phyloP scores from a whole-genome alignment of 1,139 yeast species.

The Zygosaccharomyces pseudobailii region DNA sequence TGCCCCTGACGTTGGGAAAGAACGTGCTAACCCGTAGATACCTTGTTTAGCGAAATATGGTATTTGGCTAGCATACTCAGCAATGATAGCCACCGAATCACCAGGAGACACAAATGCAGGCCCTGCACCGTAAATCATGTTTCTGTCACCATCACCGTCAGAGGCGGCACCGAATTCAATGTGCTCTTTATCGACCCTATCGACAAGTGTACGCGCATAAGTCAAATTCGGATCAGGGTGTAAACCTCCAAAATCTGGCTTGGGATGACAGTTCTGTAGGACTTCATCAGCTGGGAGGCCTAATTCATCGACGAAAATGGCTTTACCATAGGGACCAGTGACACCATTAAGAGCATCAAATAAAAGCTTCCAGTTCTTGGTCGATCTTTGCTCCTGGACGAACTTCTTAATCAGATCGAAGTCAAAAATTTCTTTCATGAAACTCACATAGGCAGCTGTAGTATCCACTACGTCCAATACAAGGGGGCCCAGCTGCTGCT shows the following conservation, averaged over 20 bases:
- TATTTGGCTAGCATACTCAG: conserved; percentile 80
- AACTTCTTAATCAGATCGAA: conserved; percentile 75
- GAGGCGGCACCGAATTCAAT: conserved; percentile 97
- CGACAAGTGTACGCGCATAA: conserved; percentile 84
- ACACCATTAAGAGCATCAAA: conserved; percentile 94
- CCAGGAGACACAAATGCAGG: conserved; percentile 96
- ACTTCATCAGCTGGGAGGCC: conserved; percentile 61
- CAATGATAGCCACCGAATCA: conserved; percentile 95
- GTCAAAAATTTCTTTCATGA: conserved; percentile 85
- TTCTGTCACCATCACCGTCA: conserved; percentile 98
- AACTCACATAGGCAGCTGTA: conserved; percentile 67
- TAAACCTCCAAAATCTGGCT: conserved; percentile 92
- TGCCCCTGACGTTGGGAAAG: conserved; percentile 97
- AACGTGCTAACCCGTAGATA: conserved; percentile 90
- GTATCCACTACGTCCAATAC: conserved; percentile 80
- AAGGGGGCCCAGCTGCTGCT: conserved; percentile 45
- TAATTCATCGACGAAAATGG: conserved; percentile 77
- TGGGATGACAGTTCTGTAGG: conserved; percentile 73
- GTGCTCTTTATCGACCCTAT: conserved; percentile 68
- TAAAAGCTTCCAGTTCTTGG: conserved; percentile 60
- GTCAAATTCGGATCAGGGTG: conserved; percentile 98
- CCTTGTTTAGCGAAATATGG: conserved; percentile 89
- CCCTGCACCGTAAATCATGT: conserved; percentile 95
- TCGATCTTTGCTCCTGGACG: conserved; percentile 44
- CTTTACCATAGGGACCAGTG: conserved; percentile 93